Conservation (phyloP, 108 stramenopile species). For the Stephanodiscus triporus region DNA sequence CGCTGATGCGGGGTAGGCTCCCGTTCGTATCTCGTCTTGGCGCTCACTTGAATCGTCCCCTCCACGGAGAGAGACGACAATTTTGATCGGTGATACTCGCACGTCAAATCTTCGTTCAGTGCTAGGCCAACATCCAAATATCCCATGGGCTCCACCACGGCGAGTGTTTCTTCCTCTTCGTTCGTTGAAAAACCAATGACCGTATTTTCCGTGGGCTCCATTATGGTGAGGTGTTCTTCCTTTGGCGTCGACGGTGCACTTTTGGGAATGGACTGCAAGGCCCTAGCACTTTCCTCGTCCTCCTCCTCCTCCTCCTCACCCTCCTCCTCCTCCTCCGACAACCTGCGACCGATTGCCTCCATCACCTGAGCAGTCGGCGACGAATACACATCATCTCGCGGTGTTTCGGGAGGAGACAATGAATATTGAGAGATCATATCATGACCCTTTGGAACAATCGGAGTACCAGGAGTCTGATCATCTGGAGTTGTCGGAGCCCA, state of each 20-base stretch:
- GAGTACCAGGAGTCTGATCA: not conserved
- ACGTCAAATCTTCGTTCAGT: constrained; percentile 87
- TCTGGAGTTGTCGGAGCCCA: not conserved
- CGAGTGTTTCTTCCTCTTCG: constrained; percentile 9
- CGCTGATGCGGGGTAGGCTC: constrained; percentile 5
- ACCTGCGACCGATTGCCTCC: constrained; percentile 21
- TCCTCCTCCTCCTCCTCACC: constrained; percentile 40
- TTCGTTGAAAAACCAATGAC: not conserved
- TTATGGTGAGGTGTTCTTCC: not conserved
- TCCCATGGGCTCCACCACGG: constrained; percentile 4
- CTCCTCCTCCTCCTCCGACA: constrained; percentile 42
- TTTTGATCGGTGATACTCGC: constrained; percentile 81
- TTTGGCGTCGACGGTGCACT: not conserved
- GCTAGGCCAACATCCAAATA: constrained; percentile 56
- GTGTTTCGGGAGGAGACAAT: constrained; percentile 10
- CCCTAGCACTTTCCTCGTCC: constrained; percentile 18
- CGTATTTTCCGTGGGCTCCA: not conserved
- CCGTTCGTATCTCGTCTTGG: constrained; percentile 19
- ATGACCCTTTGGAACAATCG: not conserved
- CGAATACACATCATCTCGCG: constrained; percentile 4
- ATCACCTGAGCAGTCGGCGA: constrained; percentile 12
- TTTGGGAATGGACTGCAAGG: constrained; percentile 7
- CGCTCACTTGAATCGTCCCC: constrained; percentile 75
- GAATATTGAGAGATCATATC: not conserved
- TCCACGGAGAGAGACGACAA: constrained; percentile 76